Conservation (phyloP, 345 rosid genomes). For the Hibiscus tridactylites region DNA sequence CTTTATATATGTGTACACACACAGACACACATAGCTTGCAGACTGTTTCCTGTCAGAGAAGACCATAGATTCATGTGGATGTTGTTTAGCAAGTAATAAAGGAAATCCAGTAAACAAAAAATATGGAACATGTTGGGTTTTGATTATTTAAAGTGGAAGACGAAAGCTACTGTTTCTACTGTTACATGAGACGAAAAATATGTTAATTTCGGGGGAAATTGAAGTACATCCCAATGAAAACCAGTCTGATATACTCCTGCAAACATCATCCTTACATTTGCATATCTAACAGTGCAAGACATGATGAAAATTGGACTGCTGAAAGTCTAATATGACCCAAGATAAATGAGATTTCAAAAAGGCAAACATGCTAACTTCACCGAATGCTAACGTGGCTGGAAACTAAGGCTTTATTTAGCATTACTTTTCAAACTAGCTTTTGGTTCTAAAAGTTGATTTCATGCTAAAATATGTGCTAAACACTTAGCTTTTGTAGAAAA, state of each 20-base stretch:
- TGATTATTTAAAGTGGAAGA: too few relatives aligned
- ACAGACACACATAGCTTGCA: not conserved
- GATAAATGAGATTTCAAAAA: not conserved
- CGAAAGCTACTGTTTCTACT: too few relatives aligned
- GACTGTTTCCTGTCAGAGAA: not conserved
- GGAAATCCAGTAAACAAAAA: not conserved
- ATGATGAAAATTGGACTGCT: too few relatives aligned
- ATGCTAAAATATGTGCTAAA: too few relatives aligned
- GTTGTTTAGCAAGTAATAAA: not conserved
- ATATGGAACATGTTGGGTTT: not conserved
- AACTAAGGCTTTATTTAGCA: too few relatives aligned
- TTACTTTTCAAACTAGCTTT: too few relatives aligned
- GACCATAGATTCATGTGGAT: not conserved
- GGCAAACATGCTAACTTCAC: not conserved
- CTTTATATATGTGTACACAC: too few relatives aligned
- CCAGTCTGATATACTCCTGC: not conserved
- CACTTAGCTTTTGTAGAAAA: too few relatives aligned
- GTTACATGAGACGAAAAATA: too few relatives aligned
- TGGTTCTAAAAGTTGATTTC: too few relatives aligned
- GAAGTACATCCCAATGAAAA: not conserved
- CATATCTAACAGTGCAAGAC: not conserved
- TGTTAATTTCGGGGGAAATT: not conserved
- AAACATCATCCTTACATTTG: not conserved
- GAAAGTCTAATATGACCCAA: too few relatives aligned
- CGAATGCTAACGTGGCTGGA: slow-evolving; percentile 4